Evolutionary conservation across 2,329 filamentous ascomycete species (phyloP), one percentile per base, ranked within the genome.

Genomic region (Xylaria sp.): DNA sequence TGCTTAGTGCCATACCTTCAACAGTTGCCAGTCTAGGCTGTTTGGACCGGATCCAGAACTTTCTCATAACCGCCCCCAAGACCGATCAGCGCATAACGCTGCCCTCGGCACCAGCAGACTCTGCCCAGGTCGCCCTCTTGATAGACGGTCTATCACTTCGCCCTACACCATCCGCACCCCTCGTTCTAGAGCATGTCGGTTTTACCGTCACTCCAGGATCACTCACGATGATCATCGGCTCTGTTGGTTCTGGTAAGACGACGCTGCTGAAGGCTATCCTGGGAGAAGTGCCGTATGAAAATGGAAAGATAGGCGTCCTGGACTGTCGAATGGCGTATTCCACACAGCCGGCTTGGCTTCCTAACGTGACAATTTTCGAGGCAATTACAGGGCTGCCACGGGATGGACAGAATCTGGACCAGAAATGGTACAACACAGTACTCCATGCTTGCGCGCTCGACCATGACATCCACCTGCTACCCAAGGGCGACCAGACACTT

Each of bases 101-200:
- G 37, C 37, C 37, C 37, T 39, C 37, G 13, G 13, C 37, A 39
- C 13, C 37, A 10, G 13, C 37, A 39, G 13, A 39, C 13, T 39
- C 37, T 54, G 25, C 25, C 25, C 25, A 32, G 25, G 51, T 54
- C 25, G 25, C 51, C 13, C 50, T 52, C 23, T 52, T 52, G 20
- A 52, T 52, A 52, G 50, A 52, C n/a, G 8, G 28, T 52, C n/a
- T 52, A 52, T 52, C 50, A 52, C 25, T 54, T 54, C 28, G 28
- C 28, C 28, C 28, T 28, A 3, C 28, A 28, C 28, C 28, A 28
- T 55, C 32, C 52, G 18, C 39, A 32, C 39, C 20, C 4, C 56
- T 32, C 10, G 32, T 59, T 32, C 23, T 59, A 32, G 23, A 46
- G 28, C 37, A 46, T 15, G 13, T 46, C 41, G 6, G 18, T 18